phyloP scores from a whole-genome alignment of 306 rosid species.

The Hippophae rhamnoides region DNA sequence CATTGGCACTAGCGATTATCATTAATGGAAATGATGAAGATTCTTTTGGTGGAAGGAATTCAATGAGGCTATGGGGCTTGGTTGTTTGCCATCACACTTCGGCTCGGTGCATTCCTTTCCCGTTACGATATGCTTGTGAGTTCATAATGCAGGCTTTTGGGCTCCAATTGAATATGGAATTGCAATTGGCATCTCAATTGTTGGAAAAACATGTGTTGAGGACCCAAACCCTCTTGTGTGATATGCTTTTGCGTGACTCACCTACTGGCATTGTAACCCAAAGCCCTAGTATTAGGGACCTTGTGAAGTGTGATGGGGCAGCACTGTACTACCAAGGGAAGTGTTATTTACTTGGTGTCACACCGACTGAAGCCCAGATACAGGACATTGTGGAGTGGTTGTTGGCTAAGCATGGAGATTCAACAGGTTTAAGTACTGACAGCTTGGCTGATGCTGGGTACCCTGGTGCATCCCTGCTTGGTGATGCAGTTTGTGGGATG shows the following conservation, averaged over 20 bases:
- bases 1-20: constrained; percentile 54
- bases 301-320: constrained; percentile 81
- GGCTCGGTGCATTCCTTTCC: constrained; percentile 62
- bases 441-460: constrained; percentile 73
- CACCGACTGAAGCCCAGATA: constrained; percentile 72
- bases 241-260: constrained; percentile 80
- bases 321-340: constrained; percentile 55
- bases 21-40: constrained; percentile 30
- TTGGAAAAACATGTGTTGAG: constrained; percentile 52
- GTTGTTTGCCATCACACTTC: constrained; percentile 80
- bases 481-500: constrained; percentile 73
- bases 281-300: constrained; percentile 69
- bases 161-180: constrained; percentile 60
- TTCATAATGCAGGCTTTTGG: constrained; percentile 78
- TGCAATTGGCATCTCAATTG: constrained; percentile 57
- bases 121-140: constrained; percentile 82
- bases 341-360: constrained; percentile 61
- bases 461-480: constrained; percentile 57
- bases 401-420: constrained; percentile 46
- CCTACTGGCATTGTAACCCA: constrained; percentile 54
- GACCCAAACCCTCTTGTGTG: constrained; percentile 69
- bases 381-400: constrained; percentile 70
- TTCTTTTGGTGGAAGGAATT: no score
- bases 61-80: constrained; percentile 78
- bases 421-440: constrained; percentile 69